phyloP scores from a whole-genome alignment of 2,329 filamentous ascomycete species.

The Penicillium sp. region DNA sequence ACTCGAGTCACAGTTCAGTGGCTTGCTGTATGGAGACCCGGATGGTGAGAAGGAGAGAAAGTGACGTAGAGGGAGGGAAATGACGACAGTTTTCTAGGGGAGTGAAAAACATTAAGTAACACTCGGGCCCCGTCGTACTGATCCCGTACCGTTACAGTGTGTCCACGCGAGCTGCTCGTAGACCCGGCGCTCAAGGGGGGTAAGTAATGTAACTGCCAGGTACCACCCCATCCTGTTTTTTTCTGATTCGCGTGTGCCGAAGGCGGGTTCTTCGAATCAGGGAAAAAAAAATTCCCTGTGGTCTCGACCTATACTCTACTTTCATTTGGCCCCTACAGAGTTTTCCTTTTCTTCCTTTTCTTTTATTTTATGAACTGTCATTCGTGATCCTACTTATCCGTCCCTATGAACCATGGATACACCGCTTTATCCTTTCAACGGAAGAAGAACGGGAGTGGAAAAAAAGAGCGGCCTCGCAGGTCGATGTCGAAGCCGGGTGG shows the following conservation, averaged over 20 bases:
- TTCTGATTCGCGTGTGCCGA: neutral
- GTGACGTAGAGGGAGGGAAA: constrained; percentile 41
- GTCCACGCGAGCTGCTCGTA: neutral
- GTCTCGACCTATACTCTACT: neutral
- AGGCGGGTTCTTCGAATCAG: neutral
- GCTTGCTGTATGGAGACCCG: constrained; percentile 14
- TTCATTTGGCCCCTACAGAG: neutral
- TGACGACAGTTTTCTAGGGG: constrained; percentile 37
- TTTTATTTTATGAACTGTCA: neutral
- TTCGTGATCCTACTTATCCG: neutral
- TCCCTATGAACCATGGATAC: neutral
- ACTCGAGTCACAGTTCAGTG: constrained; percentile 14
- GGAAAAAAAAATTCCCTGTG: neutral
- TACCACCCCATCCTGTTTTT: neutral
- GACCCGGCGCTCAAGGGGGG: neutral
- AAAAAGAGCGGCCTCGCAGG: constrained; percentile 12
- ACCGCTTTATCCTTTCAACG: neutral
- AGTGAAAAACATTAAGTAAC: constrained; percentile 17
- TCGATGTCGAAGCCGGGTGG: constrained; percentile 21
- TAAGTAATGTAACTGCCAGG: neutral
- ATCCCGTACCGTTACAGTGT: neutral
- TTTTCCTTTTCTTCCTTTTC: neutral
- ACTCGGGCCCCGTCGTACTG: neutral
- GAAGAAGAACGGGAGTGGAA: neutral
- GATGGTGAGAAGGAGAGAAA: constrained; percentile 28